phyloP scores from a whole-genome alignment of 805 yeast species.

The Wickerhamiella allomyrinae region DNA sequence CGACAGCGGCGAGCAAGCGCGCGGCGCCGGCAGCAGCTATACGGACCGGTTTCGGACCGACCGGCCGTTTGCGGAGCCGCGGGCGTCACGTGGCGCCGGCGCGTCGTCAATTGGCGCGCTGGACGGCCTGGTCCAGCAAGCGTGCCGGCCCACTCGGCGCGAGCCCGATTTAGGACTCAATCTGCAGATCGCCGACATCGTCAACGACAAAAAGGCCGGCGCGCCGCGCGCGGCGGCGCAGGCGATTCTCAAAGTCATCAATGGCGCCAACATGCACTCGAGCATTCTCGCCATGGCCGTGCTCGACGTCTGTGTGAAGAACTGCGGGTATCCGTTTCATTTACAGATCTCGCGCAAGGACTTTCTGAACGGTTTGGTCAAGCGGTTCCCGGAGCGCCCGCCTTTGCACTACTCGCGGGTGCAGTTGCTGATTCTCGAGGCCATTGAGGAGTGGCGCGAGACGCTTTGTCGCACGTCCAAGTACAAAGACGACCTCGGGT shows the following conservation, averaged over 20 bases:
- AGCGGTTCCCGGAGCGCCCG: constrained; percentile 88
- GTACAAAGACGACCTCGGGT: constrained; percentile 83
- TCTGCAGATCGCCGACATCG: constrained; percentile 82
- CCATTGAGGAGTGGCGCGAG: constrained; percentile 94
- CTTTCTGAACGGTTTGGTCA: constrained; percentile 83
- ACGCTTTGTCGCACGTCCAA: constrained; percentile 82
- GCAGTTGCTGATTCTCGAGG: constrained; percentile 73
- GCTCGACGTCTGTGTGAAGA: constrained; percentile 83
- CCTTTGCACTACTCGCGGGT: constrained; percentile 71
- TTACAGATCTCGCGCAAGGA: constrained; percentile 90
- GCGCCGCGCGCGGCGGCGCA: constrained; percentile 87
- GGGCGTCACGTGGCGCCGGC: constrained; percentile 3
- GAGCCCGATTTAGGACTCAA: constrained; percentile 86
- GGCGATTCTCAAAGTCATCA: constrained; percentile 67
- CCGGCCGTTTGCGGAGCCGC: constrained; percentile 8
- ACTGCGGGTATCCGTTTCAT: constrained; percentile 96
- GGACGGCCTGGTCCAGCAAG: constrained; percentile 40
- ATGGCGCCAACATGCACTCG: constrained; percentile 71
- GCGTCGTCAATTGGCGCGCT: constrained; percentile 9
- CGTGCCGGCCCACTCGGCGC: constrained; percentile 64
- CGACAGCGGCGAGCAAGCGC: background rate
- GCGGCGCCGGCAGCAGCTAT: constrained; percentile 7
- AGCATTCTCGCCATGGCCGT: constrained; percentile 62
- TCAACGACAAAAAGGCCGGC: constrained; percentile 83
- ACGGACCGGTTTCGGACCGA: constrained; percentile 18